Percentiles rank a stretch among this genome's conserved stretches.
phyloP scores from a whole-genome alignment of 495 filamentous ascomycete genomes.

The Hypoxylon intermedium region DNA sequence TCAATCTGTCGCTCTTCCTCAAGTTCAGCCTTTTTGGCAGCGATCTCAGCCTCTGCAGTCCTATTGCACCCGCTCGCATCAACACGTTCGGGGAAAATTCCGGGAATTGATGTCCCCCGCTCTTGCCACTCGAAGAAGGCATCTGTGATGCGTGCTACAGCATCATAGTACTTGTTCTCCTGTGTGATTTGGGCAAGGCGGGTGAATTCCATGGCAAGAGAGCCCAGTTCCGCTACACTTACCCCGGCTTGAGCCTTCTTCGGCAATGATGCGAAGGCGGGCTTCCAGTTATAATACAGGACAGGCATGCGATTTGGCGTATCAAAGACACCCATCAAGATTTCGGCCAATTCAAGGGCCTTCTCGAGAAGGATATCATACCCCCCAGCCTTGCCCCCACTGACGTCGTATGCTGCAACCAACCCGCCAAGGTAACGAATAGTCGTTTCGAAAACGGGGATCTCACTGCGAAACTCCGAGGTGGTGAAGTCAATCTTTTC shows the following conservation, averaged over 20 bases:
- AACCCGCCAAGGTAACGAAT: slow-evolving; percentile 89
- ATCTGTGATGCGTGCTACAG: slow-evolving; percentile 88
- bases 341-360: slow-evolving; percentile 84
- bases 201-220: slow-evolving; percentile 93
- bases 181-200: slow-evolving; percentile 90
- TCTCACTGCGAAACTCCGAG: slow-evolving; percentile 60
- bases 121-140: slow-evolving; percentile 81
- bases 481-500: slow-evolving; percentile 89
- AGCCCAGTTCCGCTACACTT: slow-evolving; percentile 85
- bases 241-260: slow-evolving; percentile 69
- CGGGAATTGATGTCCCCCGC: slow-evolving; percentile 71
- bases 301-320: slow-evolving; percentile 96
- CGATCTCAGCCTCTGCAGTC: slow-evolving; percentile 42
- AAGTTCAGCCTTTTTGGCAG: slow-evolving; percentile 18
- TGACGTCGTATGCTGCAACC: slow-evolving; percentile 82
- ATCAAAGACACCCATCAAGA: slow-evolving; percentile 92
- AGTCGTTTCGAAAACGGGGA: slow-evolving; percentile 87
- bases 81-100: slow-evolving; percentile 81
- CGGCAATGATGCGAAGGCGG: slow-evolving; percentile 66
- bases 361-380: slow-evolving; percentile 80
- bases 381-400: slow-evolving; percentile 56
- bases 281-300: slow-evolving; percentile 85
- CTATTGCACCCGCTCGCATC: slow-evolving; percentile 72
- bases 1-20: slow-evolving; percentile 8
- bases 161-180: slow-evolving; percentile 90